phyloP scores from a whole-genome alignment of 176 grass and related monocot species.

The Hordeum vulgare region MorexV3_pseudomolecules_assembly NC_058523.1:387438715-387439214 shows the following conservation, averaged over 20 bases:
- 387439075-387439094: not conserved
- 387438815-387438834: constrained; percentile 39
- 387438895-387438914: not conserved
- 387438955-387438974: not conserved
- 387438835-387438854: not conserved
- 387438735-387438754: constrained; percentile 75
- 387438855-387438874: not conserved
- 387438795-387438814: constrained; percentile 86
- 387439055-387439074: not conserved
- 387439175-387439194: not conserved
- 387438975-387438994: not conserved
- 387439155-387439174: constrained; percentile 4
- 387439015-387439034: not conserved
- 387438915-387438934: not conserved
- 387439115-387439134: not conserved
- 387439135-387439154: not conserved
- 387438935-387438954: not conserved
- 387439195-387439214: not conserved
- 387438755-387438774: constrained; percentile 75
- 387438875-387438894: not conserved
- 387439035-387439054: not conserved
- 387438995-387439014: not conserved
- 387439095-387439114: constrained; percentile 18
- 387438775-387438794: constrained; percentile 85
- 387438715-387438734: constrained; percentile 72